Conservation (phyloP, 345 rosid species). For the Populus euphratica region DNA sequence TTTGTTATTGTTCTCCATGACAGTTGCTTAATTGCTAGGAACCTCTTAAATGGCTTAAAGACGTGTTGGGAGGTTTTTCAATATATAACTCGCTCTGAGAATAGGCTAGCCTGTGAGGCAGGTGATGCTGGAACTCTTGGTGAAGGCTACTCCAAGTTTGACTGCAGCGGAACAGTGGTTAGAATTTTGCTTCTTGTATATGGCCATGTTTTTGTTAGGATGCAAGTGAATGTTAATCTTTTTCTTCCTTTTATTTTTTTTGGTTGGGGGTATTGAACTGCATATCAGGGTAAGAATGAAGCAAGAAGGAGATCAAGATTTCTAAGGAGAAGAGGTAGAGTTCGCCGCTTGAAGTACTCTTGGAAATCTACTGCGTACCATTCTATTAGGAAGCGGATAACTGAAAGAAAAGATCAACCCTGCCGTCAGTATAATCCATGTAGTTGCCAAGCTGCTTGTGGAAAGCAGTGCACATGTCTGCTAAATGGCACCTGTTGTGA, state of each 20-base stretch:
- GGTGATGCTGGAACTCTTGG: conserved; percentile 62
- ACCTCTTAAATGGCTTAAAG: conserved; percentile 85
- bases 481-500: conserved; percentile 97
- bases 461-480: conserved; percentile 90
- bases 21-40: conserved; percentile 93
- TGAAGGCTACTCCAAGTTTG: conserved; percentile 81
- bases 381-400: conserved; percentile 83
- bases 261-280: conserved; percentile 15
- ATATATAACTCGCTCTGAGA: conserved; percentile 70
- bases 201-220: background rate
- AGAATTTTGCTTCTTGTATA: conserved; percentile 19
- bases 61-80: conserved; percentile 89
- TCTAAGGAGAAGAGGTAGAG: conserved; percentile 89
- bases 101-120: conserved; percentile 53
- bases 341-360: conserved; percentile 96
- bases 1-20: conserved; percentile 17
- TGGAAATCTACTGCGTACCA: conserved; percentile 99
- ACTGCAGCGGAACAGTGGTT: conserved; percentile 71
- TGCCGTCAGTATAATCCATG: conserved; percentile 99
- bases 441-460: conserved; percentile 83
- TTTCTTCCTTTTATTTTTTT: background rate
- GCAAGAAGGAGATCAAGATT: conserved; percentile 91
- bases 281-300: conserved; percentile 62
- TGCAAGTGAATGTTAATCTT: background rate
- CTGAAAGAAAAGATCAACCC: conserved; percentile 96